Percentiles rank a stretch among this genome's conserved stretches.
These are phyloP conservation scores for Candida anutae DNA, from an alignment of 1,139 yeast species.

Conservation along the genomic window DNA sequence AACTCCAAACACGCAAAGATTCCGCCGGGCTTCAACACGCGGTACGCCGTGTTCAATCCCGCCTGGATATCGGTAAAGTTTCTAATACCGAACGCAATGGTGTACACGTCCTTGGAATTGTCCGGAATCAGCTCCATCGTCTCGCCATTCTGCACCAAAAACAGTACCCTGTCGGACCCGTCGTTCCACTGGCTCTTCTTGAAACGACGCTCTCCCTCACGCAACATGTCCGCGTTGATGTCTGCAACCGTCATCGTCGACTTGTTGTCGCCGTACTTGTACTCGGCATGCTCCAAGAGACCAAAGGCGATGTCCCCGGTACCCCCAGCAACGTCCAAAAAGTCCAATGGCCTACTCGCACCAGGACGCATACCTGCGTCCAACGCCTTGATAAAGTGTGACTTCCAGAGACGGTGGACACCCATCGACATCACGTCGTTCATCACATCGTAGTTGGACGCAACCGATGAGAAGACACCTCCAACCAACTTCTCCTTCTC, in stretches of 20 bases:
- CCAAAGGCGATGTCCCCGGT: constrained; percentile 98
- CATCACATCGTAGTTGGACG: constrained; percentile 91
- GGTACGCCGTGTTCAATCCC: constrained; percentile 86
- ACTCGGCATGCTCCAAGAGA: constrained; percentile 81
- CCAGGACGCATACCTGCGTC: constrained; percentile 96
- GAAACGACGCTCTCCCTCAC: constrained; percentile 79
- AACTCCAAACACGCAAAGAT: constrained; percentile 95
- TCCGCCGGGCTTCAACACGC: constrained; percentile 98
- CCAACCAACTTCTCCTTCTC: constrained; percentile 86
- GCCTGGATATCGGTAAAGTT: constrained; percentile 93
- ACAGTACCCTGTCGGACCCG: constrained; percentile 58
- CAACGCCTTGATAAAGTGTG: constrained; percentile 75
- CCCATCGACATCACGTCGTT: constrained; percentile 98
- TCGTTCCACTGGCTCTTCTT: constrained; percentile 44
- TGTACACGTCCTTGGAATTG: constrained; percentile 87
- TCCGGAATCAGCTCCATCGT: constrained; percentile 74
- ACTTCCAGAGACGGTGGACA: constrained; percentile 90
- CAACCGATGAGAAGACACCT: constrained; percentile 89
- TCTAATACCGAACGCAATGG: constrained; percentile 95
- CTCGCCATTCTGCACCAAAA: constrained; percentile 91
- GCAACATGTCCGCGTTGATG: constrained; percentile 92
- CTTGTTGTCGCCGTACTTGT: constrained; percentile 63
- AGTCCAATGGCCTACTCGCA: constrained; percentile 65
- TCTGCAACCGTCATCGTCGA: constrained; percentile 89
- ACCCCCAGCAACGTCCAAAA: constrained; percentile 97